Evolutionary conservation across 495 filamentous ascomycete genomes (phyloP), one percentile per base, ranked within the genome.

Genomic region (Aspergillus nidulans): DNA sequence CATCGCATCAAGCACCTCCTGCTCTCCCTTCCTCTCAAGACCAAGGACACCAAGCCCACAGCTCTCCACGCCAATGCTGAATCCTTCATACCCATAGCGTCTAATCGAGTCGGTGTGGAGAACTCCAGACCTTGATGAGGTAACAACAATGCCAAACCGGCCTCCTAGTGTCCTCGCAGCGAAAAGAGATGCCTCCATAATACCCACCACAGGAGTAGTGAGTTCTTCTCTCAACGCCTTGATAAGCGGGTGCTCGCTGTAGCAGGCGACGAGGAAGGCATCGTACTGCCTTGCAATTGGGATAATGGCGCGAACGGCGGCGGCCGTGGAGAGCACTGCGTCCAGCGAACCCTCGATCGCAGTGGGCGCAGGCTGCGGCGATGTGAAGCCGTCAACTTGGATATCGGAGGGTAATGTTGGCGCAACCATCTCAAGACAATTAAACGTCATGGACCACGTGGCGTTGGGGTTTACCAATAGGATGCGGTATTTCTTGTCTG

Each of bases 401-500:
- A 72, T 70, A 53, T 77, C 62, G 10, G 69, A 55, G 8, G 74
- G 73, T 1, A 78, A 62, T 24, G 74, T 75, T 1, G 68, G 56
- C 46, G 62, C n/a, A 3, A 76, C 53, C 43, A 66, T 72, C 8
- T 57, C 53, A 7, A 78, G 47, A 57, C 75, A 80, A 34, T 68
- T 66, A 28, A 65, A 63, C 1, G 76, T 78, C 71, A 80, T 80
- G 30, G 61, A 69, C n/a, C 61, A 57, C 13, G 76, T 75, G 13
- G 73, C 66, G 65, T 78, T 78, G 8, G 75, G 77, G 55, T 78
- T 78, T 40, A 74, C 64, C 18, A 79, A 64, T n/a, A 78, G 68
- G 46, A 77, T 70, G 46, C 48, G 48, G 6, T 39, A 23, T 16
- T 55, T 55, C n/a, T 28, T 55, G 2, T 6, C 47, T 28, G 26